Base-by-base conservation (phyloP, 768 basidiomycete species). In the Termitomyces sp. region DNA sequence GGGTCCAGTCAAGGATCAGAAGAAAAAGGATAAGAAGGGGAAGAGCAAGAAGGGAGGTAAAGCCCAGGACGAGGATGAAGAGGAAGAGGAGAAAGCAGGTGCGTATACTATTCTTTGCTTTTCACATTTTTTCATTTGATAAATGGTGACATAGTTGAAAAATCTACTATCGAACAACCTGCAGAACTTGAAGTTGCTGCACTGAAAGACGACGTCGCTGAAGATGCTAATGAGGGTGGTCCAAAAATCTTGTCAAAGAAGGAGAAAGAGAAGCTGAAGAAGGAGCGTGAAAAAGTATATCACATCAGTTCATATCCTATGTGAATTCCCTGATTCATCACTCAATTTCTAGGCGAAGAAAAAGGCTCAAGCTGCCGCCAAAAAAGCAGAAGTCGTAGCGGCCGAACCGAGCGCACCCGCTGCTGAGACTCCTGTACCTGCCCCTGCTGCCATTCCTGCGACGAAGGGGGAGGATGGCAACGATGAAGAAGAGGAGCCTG, bases 201-300 rank as follows among this genome's bases (percentile, higher is more conserved):
- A 25, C 49, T 71, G 25, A 75, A 66, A 38, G 71, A 69, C 31
- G 78, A 71, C 12, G 80, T 77, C 21, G 81, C 75, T 23, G 83
- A 79, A 7, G 85, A 76, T n/a, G 80, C 71, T 38, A 82, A 81
- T 31, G 85, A 80, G 50, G 73, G 72, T 48, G 90, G 83, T 14
- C 76, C 77, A 4, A 86, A 88, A 72, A 68, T 96, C 32, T 72
- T 97, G 35, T 87, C 89, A 17, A 98, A 98, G 77, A 97, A 96
- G 70, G 92, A 98, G 79, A 98, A 98, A 75, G 95, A 98, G 70
- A 87, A 87, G 69, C 77, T 96, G 59, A 98, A 98, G 83, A 98
- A 98, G 75, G 95, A 98, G 73, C 84, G 86, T 51, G 95, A 97
- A 77, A 97, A 97, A 88, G 94, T 88, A 40, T 47, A 66, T 43